phyloP scores from a whole-genome alignment of 495 filamentous ascomycete genomes.

The Penicillium pulvis region DNA sequence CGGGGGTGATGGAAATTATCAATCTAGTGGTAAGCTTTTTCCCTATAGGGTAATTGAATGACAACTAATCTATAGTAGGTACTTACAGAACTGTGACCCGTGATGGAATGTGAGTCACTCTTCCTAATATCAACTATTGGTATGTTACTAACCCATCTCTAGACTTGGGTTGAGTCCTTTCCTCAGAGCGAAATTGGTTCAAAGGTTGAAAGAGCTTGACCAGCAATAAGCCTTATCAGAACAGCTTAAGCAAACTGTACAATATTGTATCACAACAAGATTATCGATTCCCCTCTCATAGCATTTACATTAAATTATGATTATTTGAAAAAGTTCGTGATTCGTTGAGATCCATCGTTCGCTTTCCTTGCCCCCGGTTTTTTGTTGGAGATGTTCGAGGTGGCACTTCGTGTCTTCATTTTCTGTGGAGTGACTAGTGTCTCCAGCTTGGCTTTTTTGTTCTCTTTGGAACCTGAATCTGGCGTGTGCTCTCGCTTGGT shows the following conservation, averaged over 20 bases:
- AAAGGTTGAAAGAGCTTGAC: constrained; percentile 44
- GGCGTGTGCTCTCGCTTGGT: constrained; percentile 60
- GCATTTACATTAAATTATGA: neutral
- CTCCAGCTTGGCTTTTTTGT: constrained; percentile 35
- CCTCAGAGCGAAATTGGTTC: constrained; percentile 56
- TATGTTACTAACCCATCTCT: constrained; percentile 21
- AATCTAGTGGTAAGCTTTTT: constrained; percentile 52
- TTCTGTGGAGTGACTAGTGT: constrained; percentile 27
- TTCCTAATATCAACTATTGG: neutral
- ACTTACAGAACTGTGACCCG: constrained; percentile 60
- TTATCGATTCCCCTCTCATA: neutral
- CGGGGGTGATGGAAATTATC: constrained; percentile 58
- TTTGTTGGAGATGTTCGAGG: constrained; percentile 51
- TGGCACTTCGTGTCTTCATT: constrained; percentile 39
- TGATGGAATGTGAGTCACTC: constrained; percentile 58
- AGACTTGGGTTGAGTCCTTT: constrained; percentile 60
- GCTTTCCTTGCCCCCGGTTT: constrained; percentile 45
- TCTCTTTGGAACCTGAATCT: constrained; percentile 26
- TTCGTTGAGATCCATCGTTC: constrained; percentile 70
- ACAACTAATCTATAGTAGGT: constrained; percentile 30
- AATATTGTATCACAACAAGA: constrained; percentile 15
- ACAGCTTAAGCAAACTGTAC: constrained; percentile 17
- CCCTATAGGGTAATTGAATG: neutral
- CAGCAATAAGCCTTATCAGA: constrained; percentile 13
- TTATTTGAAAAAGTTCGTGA: constrained; percentile 83